phyloP scores from a whole-genome alignment of 2,329 filamentous ascomycete genomes.

The Aspergillus sojae region DNA sequence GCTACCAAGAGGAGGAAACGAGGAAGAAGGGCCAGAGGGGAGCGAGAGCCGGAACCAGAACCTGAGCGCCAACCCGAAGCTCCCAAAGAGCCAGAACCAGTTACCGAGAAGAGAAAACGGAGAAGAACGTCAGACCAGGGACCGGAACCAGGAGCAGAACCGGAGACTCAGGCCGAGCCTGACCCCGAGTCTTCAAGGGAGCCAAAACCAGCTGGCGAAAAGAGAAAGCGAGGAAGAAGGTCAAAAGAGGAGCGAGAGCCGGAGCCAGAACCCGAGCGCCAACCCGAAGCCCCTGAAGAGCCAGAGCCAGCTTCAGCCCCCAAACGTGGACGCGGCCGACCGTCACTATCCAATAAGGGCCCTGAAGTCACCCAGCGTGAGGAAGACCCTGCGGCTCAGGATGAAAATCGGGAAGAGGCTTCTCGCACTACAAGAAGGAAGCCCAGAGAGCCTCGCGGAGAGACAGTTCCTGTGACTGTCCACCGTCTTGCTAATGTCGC shows the following conservation, averaged over 20 bases:
- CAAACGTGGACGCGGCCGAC: slow-evolving; percentile 19
- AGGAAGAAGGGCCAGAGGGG: not conserved
- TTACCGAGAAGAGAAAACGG: slow-evolving; percentile 1
- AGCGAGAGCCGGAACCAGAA: not conserved
- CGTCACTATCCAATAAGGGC: slow-evolving; percentile 14
- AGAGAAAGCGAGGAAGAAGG: not conserved
- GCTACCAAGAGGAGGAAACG: not conserved
- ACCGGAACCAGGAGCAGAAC: not conserved
- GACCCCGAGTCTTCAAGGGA: not conserved
- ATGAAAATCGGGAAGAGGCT: slow-evolving; percentile 12
- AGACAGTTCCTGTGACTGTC: slow-evolving; percentile 45
- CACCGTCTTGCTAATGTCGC: slow-evolving; percentile 42
- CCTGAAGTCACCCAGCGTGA: slow-evolving; percentile 13
- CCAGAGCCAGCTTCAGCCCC: slow-evolving; percentile 4
- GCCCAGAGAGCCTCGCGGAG: slow-evolving; percentile 33
- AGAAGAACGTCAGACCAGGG: not conserved
- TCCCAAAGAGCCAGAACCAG: not conserved
- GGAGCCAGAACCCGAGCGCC: not conserved
- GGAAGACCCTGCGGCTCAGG: slow-evolving; percentile 11
- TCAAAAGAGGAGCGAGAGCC: not conserved
- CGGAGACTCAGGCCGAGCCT: not conserved
- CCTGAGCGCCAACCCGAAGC: not conserved
- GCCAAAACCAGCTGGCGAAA: not conserved
- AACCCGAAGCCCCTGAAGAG: not conserved
- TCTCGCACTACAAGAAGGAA: slow-evolving; percentile 22